Evolutionary conservation across 257 asterid species (phyloP).

Genomic region (Vinca minor): DNA sequence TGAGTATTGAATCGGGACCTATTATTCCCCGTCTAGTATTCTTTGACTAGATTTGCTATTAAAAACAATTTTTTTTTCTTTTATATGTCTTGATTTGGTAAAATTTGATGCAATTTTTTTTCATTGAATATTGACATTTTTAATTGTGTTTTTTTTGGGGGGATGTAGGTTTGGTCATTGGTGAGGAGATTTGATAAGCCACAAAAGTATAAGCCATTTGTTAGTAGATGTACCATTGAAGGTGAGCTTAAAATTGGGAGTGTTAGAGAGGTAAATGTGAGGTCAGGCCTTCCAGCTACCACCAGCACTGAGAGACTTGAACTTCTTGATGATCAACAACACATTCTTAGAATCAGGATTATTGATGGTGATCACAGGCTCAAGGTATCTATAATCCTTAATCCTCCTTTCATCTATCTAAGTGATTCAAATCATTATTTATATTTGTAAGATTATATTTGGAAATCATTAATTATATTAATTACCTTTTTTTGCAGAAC

Average conservation of each 20-base stretch:
- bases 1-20: not conserved
- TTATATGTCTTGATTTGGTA: not conserved
- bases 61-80: not conserved
- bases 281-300: slow-evolving; percentile 92
- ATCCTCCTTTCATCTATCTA: too few relatives aligned
- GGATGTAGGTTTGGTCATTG: slow-evolving; percentile 82
- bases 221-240: slow-evolving; percentile 57
- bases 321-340: slow-evolving; percentile 71
- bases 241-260: slow-evolving; percentile 76
- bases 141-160: slow-evolving; percentile 7
- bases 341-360: slow-evolving; percentile 70
- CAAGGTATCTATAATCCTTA: too few relatives aligned
- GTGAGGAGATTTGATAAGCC: slow-evolving; percentile 92
- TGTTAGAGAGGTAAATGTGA: slow-evolving; percentile 85
- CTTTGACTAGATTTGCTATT: too few relatives aligned
- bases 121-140: not conserved
- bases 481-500: slow-evolving; percentile 46
- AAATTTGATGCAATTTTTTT: too few relatives aligned
- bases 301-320: slow-evolving; percentile 90
- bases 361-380: slow-evolving; percentile 95
- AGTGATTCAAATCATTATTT: not conserved
- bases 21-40: too few relatives aligned
- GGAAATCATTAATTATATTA: too few relatives aligned
- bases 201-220: slow-evolving; percentile 86
- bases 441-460: not conserved